phyloP scores from a whole-genome alignment of 140 eudicot species.

The Senecio squalidus region DNA sequence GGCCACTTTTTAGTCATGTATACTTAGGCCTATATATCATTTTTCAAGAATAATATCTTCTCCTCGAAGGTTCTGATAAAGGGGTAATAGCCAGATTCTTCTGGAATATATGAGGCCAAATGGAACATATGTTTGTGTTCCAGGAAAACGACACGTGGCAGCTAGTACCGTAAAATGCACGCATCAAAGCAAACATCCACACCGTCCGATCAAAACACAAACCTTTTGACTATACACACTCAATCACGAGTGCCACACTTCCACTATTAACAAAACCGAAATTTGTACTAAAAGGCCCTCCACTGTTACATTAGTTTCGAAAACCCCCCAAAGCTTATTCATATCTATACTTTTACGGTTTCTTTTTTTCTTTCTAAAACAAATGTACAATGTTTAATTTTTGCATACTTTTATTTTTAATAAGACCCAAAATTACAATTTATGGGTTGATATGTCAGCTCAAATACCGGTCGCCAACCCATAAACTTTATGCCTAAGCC shows the following conservation, averaged over 20 bases:
- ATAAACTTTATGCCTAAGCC: too few relatives aligned
- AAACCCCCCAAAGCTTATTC: conserved; percentile 1
- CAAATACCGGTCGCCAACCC: too few relatives aligned
- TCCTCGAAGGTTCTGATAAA: conserved; percentile 7
- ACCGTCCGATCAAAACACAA: conserved; percentile 20
- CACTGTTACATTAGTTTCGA: not conserved
- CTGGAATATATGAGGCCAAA: conserved; percentile 9
- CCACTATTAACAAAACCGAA: not conserved
- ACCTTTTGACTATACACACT: conserved; percentile 27
- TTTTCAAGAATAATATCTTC: not conserved
- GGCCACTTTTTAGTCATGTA: too few relatives aligned
- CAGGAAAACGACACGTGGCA: conserved; percentile 14
- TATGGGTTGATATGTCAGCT: too few relatives aligned
- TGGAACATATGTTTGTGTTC: conserved; percentile 1
- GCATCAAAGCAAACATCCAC: conserved; percentile 6
- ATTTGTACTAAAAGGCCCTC: not conserved
- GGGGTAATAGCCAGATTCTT: conserved; percentile 18
- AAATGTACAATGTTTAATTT: too few relatives aligned
- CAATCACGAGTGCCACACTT: conserved; percentile 15
- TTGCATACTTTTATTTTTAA: too few relatives aligned
- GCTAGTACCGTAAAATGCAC: conserved; percentile 19
- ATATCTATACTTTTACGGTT: too few relatives aligned
- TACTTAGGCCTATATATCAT: not conserved
- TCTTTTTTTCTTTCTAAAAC: too few relatives aligned
- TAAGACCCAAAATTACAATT: too few relatives aligned